Evolutionary conservation across 129 eudicot species (phyloP), one percentile per base, ranked within the genome.

Genomic region (Flaveria linearis): DNA sequence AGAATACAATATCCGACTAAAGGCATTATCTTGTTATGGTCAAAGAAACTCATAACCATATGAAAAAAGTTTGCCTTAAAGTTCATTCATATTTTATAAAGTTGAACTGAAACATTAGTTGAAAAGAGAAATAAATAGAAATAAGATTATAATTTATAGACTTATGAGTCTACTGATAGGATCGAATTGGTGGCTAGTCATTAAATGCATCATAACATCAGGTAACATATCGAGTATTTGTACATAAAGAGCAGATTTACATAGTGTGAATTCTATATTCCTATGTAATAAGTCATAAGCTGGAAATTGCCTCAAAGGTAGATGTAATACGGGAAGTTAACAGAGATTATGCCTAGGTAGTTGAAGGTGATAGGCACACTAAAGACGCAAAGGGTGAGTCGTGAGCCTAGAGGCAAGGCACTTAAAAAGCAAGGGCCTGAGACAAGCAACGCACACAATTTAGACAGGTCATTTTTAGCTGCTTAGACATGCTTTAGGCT

Each of bases 161-260:
- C 20, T 57, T 60, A 22, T 60, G 39, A 1, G 39, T 58, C 22
- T 10, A 22, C 22, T 22, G 16, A 14, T 0, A 20, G 22, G 65
- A 61, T 61, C 67, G 12, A 26, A 39, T 4, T 26, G 67, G 4
- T 25, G 42, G 14, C 5, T 61, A 25, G 67, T 61, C 67, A 61
- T 26, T 61, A 12, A 25, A 61, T 61, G 18, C 42, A 61, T 61
- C 67, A 12, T 26, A 61, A 39, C 18, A 25, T 56, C 67, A 61
- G 42, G 10, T 61, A 61, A 14, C 67, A 61, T 61, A 25, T 61
- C 9, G 18, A 25, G 67, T 26, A 39, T 61, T 25, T 15, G 41
- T 56, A 23, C 78, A 41, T 73, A 18, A 41, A 56, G 13, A 56
- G 43, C 14, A 56, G 56, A 9, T 42, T 60, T 43, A 72, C 46